Conservation (phyloP, 306 rosid genomes). For the Corylus heterophylla region DNA sequence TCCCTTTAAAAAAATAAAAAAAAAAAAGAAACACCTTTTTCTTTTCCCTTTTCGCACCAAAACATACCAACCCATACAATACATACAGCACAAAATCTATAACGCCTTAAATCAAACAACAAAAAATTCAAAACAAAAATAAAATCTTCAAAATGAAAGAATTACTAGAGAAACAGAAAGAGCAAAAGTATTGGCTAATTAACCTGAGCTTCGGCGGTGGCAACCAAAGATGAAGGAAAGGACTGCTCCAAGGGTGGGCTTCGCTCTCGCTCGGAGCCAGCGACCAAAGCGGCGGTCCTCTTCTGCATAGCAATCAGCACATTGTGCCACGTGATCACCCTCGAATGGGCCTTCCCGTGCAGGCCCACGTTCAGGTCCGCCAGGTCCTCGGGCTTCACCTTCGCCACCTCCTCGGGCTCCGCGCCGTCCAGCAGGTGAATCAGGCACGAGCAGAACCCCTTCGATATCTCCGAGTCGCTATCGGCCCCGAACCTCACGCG, state of each 20-base stretch:
- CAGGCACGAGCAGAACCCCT: conserved; percentile 76
- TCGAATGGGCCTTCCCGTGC: conserved; percentile 48
- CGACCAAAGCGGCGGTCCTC: conserved; percentile 42
- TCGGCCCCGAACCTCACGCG: conserved; percentile 67
- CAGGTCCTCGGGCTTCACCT: conserved; percentile 45
- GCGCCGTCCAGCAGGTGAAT: conserved; percentile 70
- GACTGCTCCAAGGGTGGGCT: neutral
- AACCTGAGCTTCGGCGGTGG: conserved; percentile 7
- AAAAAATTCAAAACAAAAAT: neutral
- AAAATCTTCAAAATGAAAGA: neutral
- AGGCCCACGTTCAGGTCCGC: conserved; percentile 52
- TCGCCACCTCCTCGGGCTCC: conserved; percentile 49
- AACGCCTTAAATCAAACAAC: neutral
- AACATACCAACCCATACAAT: too few relatives aligned
- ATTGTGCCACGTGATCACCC: conserved; percentile 78
- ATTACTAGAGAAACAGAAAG: neutral
- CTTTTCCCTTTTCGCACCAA: too few relatives aligned
- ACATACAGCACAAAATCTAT: too few relatives aligned
- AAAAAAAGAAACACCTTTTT: too few relatives aligned
- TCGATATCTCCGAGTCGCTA: conserved; percentile 83
- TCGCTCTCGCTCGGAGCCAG: conserved; percentile 13
- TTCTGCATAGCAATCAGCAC: conserved; percentile 64
- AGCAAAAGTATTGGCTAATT: neutral
- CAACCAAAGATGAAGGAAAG: conserved; percentile 18
- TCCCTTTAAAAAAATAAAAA: too few relatives aligned